Conservation (phyloP, 495 filamentous ascomycete genomes). For the Cryomyces minteri region DNA sequence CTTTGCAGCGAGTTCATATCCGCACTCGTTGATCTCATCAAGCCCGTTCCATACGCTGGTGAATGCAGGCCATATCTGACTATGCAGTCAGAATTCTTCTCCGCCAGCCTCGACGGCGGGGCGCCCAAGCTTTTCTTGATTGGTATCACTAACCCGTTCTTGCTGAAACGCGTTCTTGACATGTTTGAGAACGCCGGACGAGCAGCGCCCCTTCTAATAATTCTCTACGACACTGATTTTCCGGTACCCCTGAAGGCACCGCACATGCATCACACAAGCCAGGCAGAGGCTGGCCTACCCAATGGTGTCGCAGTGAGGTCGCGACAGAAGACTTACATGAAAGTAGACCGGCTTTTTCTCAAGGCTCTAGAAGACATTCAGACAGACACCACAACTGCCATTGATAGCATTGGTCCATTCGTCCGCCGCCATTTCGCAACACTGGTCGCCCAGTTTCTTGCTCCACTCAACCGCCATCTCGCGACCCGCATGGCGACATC, state of each 20-base stretch:
- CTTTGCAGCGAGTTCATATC: slow-evolving; percentile 15
- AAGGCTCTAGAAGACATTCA: slow-evolving; percentile 10
- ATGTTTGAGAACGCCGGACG: slow-evolving; percentile 5
- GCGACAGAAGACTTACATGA: slow-evolving; percentile 1
- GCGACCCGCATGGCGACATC: slow-evolving; percentile 8
- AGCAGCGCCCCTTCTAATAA: slow-evolving; percentile 10
- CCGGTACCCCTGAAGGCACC: slow-evolving; percentile 10
- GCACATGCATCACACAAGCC: slow-evolving; percentile 7
- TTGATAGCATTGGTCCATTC: slow-evolving; percentile 8
- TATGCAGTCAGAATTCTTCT: slow-evolving; percentile 19
- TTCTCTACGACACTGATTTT: slow-evolving; percentile 8
- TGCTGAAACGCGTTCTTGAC: slow-evolving; percentile 11
- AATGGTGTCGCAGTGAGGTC: neutral
- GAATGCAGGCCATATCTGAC: slow-evolving; percentile 15
- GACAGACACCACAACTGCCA: slow-evolving; percentile 1
- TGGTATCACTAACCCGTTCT: slow-evolving; percentile 18
- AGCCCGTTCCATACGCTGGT: slow-evolving; percentile 18
- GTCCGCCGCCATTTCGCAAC: slow-evolving; percentile 17
- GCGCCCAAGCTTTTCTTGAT: slow-evolving; percentile 13
- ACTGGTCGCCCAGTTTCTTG: slow-evolving; percentile 17
- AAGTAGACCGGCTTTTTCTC: slow-evolving; percentile 8
- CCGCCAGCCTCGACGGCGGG: slow-evolving; percentile 10
- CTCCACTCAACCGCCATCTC: slow-evolving; percentile 18
- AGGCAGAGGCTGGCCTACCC: slow-evolving; percentile 5
- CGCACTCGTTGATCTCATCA: slow-evolving; percentile 14